phyloP scores from a whole-genome alignment of 768 basidiomycete species.

The Boletellus ananas region DNA sequence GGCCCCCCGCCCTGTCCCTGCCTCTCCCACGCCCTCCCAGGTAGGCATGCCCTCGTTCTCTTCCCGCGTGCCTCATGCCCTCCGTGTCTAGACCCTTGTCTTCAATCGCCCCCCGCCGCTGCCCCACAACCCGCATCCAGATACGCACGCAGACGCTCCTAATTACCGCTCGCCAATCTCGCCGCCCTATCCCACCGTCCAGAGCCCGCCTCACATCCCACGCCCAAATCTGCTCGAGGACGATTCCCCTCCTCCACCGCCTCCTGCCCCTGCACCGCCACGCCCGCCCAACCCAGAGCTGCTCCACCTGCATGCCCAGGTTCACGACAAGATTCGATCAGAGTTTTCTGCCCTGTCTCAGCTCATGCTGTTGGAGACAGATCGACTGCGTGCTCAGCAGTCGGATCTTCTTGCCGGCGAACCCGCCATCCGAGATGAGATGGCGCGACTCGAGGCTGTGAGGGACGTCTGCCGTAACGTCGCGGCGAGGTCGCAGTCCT shows the following conservation, averaged over 20 bases:
- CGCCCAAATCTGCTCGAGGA: conserved; percentile 65
- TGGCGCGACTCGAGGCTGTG: conserved; percentile 91
- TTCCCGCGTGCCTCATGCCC: not conserved
- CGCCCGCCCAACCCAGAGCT: conserved; percentile 90
- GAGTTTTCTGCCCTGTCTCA: conserved; percentile 70
- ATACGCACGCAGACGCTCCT: conserved; percentile 8
- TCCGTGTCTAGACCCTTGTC: conserved; percentile 20
- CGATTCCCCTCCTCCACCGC: conserved; percentile 38
- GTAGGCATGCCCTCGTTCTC: conserved; percentile 20
- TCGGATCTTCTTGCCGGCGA: conserved; percentile 83
- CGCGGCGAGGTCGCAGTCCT: conserved; percentile 56
- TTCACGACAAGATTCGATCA: conserved; percentile 70
- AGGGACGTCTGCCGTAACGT: conserved; percentile 85
- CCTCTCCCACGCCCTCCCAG: too few species aligned
- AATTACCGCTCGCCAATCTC: conserved; percentile 29
- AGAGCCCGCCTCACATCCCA: conserved; percentile 25
- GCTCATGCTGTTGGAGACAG: conserved; percentile 59
- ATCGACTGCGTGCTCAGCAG: conserved; percentile 77
- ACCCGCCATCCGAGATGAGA: conserved; percentile 95
- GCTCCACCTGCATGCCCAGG: conserved; percentile 69
- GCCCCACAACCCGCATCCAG: conserved; percentile 24
- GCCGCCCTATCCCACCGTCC: conserved; percentile 26
- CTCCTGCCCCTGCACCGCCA: conserved; percentile 50
- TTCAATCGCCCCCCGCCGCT: conserved; percentile 38
- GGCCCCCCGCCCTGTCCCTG: conserved; percentile 3